phyloP scores from a whole-genome alignment of 805 yeast species.

The Nakazawaea molendinolei region DNA sequence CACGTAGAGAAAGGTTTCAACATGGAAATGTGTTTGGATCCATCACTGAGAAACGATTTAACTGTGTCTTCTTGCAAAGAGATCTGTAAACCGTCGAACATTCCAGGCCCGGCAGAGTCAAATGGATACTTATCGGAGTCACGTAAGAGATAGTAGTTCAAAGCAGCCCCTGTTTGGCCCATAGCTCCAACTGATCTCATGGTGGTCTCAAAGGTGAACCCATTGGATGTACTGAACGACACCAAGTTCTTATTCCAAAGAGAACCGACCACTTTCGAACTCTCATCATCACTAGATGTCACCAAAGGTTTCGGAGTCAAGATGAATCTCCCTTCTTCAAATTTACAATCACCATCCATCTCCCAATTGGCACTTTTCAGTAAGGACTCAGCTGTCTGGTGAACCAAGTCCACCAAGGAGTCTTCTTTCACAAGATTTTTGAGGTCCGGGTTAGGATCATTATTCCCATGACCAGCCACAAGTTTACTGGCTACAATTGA shows the following conservation, averaged over 20 bases:
- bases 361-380: constrained; percentile 33
- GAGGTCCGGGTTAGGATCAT: constrained; percentile 5
- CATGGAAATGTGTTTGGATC: constrained; percentile 30
- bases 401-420: constrained; percentile 10
- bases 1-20: constrained; percentile 47
- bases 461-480: constrained; percentile 2
- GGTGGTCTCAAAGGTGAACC: constrained; percentile 47
- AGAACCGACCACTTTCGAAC: constrained; percentile 31
- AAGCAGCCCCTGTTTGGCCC: constrained; percentile 48
- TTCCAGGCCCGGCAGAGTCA: constrained; percentile 48
- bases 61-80: constrained; percentile 40
- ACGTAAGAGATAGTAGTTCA: constrained; percentile 49
- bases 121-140: constrained; percentile 16
- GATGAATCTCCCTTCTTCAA: constrained; percentile 48
- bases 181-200: constrained; percentile 52
- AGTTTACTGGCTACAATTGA: not conserved
- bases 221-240: constrained; percentile 21
- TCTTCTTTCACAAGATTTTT: constrained; percentile 5
- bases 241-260: constrained; percentile 31
- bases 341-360: constrained; percentile 28
- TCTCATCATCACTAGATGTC: constrained; percentile 17
- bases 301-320: constrained; percentile 36
- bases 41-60: constrained; percentile 57
- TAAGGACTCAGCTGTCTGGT: constrained; percentile 5
- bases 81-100: constrained; percentile 59